Evolutionary conservation across 148 eudicot genomes (phyloP), one percentile per base, ranked within the genome.

Genomic region (Rhododendron mucronatum): DNA sequence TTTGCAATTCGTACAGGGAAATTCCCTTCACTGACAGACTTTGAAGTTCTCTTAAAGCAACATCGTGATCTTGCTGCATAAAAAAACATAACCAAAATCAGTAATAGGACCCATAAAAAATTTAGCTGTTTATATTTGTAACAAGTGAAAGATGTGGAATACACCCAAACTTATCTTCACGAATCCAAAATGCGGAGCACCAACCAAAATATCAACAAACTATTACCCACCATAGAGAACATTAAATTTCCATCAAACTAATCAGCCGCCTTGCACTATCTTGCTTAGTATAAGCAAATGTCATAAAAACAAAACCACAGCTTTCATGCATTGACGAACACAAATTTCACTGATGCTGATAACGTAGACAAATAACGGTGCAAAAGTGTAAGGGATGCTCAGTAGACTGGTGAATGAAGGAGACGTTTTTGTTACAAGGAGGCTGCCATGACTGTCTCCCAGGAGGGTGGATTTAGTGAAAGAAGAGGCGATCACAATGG

Each of bases 61-160:
- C 39, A 48, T 80, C 65, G 41, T 47, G 53, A 80, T 80, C 83
- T 80, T 80, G 61, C 83, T 80, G 83, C 41, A 80, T 51, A n/a
- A 30, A 28, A 30, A 50, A 26, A 50, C 4, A 14, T 11, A 80
- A 80, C 9, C 11, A 80, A 16, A 23, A 48, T 28, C 33, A 30
- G 26, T 35, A 80, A 50, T 2, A n/a, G 30, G 75, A 3, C 37
- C 75, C 12, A 41, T 23, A 20, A 1, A 50, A 16, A n/a, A 51
- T 23, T 28, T 51, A n/a, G 48, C 45, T 6, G n/a, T 37, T 76
- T 33, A 37, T 44, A 16, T 8, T 8, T 37, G 80, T 7, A 44
- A 35, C 10, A 35, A 18, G 26, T 6, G 23, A 44, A 39, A 77
- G 80, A 37, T 37, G 48, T 39, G 10, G 23, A 37, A 37, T 15